Percentiles rank a stretch among this genome's conserved stretches.
phyloP scores from a whole-genome alignment of 2,329 filamentous ascomycete species.

The Cadophora luteo-olivacea region DNA sequence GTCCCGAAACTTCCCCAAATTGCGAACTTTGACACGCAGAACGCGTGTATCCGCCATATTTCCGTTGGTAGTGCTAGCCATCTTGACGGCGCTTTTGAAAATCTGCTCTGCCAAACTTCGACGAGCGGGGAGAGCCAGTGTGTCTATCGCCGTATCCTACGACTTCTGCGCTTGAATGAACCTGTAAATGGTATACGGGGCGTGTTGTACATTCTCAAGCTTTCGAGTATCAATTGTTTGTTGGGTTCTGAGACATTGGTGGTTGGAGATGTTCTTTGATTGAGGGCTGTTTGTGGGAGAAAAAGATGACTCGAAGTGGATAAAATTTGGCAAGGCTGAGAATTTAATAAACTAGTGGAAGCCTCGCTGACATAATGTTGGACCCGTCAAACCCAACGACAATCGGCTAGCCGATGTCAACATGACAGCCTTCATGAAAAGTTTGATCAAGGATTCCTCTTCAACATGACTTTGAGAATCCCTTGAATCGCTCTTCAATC shows the following conservation, averaged over 20 bases:
- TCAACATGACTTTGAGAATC: no score
- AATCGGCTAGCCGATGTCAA: neutral
- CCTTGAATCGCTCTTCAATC: no score
- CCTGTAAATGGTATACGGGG: slow-evolving; percentile 28
- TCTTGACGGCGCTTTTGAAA: slow-evolving; percentile 27
- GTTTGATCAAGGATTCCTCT: no score
- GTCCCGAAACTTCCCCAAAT: slow-evolving; percentile 39
- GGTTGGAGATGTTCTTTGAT: neutral
- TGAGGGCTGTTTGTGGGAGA: neutral
- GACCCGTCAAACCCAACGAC: neutral
- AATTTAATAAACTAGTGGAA: neutral
- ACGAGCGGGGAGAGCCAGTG: slow-evolving; percentile 33
- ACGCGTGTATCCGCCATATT: slow-evolving; percentile 34
- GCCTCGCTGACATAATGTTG: neutral
- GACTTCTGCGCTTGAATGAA: slow-evolving; percentile 41
- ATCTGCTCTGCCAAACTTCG: slow-evolving; percentile 24
- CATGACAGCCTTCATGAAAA: no score
- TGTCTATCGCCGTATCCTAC: slow-evolving; percentile 37
- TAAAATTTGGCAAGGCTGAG: slow-evolving; percentile 6
- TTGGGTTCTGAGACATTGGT: slow-evolving; percentile 14
- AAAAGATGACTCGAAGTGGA: slow-evolving; percentile 5
- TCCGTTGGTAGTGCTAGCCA: slow-evolving; percentile 34
- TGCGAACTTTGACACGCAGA: slow-evolving; percentile 31
- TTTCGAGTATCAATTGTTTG: slow-evolving; percentile 1
- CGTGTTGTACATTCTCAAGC: slow-evolving; percentile 38